A percentile compares a stretch with the other conserved stretches of the same genome.
These are phyloP conservation scores for Chalciporus sphaerocephalus DNA, from an alignment of 768 basidiomycete species.

Conservation along the genomic window DNA sequence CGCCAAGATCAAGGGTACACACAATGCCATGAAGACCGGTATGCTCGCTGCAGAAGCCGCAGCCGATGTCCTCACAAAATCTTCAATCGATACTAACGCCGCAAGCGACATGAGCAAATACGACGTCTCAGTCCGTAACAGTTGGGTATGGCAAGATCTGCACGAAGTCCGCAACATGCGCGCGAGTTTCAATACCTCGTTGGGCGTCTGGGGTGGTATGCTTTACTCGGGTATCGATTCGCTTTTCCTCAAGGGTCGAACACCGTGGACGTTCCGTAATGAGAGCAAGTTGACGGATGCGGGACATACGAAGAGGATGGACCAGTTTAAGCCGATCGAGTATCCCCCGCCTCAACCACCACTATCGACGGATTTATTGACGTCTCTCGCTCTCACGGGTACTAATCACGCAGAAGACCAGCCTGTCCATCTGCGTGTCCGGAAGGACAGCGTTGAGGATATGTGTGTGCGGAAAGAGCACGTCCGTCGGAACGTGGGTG, in stretches of 20 bases:
- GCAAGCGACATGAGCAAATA: conserved; percentile 69
- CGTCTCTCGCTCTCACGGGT: conserved; percentile 82
- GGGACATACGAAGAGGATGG: conserved; percentile 64
- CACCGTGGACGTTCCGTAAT: conserved; percentile 91
- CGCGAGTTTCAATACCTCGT: conserved; percentile 75
- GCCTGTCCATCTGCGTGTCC: conserved; percentile 81
- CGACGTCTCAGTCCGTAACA: conserved; percentile 60
- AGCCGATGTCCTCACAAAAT: conserved; percentile 50
- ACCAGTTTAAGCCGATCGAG: conserved; percentile 64
- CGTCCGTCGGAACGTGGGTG: conserved; percentile 66
- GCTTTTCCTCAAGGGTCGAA: conserved; percentile 75
- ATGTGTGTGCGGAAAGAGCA: conserved; percentile 52
- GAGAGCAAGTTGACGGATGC: conserved; percentile 53
- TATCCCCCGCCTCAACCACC: conserved; percentile 88
- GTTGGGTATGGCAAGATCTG: conserved; percentile 85
- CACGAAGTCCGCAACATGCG: conserved; percentile 88
- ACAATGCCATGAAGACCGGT: conserved; percentile 98
- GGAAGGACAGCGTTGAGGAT: conserved; percentile 37
- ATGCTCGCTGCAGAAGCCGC: conserved; percentile 95
- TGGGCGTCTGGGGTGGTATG: conserved; percentile 86
- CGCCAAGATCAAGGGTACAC: conserved; percentile 97
- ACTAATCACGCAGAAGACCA: conserved; percentile 99
- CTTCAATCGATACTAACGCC: background rate
- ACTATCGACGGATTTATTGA: conserved; percentile 89
- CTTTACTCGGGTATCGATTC: conserved; percentile 87